A percentile compares a stretch with the other conserved stretches of the same genome.
Conservation (phyloP, 208 protist species). For the Acanthamoeba castellanii region DNA sequence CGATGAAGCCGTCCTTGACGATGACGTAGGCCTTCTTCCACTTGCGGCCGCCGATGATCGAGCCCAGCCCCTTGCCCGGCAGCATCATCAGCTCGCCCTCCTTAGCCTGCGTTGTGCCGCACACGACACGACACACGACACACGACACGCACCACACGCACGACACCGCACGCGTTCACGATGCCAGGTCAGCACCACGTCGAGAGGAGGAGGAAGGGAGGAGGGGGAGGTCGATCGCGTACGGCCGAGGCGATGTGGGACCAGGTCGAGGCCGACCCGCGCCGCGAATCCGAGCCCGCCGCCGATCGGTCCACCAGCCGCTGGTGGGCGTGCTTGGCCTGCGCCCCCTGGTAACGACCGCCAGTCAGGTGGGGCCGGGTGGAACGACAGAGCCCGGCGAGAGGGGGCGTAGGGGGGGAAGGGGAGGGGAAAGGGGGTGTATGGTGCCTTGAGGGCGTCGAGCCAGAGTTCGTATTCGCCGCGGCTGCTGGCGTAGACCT, state of each 20-base stretch:
- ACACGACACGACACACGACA: not conserved
- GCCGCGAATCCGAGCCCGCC: not conserved
- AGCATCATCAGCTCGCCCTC: constrained; percentile 34
- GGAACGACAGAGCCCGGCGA: too few relatives aligned
- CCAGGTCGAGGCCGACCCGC: not conserved
- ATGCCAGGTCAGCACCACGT: too few relatives aligned
- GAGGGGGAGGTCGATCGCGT: not conserved
- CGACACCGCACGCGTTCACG: too few relatives aligned
- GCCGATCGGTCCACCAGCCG: not conserved
- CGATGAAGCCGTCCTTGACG: constrained; percentile 28
- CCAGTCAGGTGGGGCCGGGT: too few relatives aligned
- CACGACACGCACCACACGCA: not conserved
- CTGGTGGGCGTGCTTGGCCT: not conserved
- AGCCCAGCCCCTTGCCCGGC: not conserved
- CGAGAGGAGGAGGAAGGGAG: too few relatives aligned
- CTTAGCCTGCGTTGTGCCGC: not conserved
- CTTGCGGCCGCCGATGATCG: constrained; percentile 14
- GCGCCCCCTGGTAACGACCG: not conserved
- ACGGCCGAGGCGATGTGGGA: not conserved
- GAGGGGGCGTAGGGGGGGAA: too few relatives aligned
- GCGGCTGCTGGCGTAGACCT: not conserved
- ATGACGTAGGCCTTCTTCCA: constrained; percentile 19
- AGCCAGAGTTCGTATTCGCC: constrained; percentile 40
- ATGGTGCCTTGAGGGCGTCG: not conserved
- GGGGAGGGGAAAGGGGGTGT: too few relatives aligned